Base-by-base conservation (phyloP, 2,329 filamentous ascomycete genomes). In the Bipolaris sorokiniana region DNA sequence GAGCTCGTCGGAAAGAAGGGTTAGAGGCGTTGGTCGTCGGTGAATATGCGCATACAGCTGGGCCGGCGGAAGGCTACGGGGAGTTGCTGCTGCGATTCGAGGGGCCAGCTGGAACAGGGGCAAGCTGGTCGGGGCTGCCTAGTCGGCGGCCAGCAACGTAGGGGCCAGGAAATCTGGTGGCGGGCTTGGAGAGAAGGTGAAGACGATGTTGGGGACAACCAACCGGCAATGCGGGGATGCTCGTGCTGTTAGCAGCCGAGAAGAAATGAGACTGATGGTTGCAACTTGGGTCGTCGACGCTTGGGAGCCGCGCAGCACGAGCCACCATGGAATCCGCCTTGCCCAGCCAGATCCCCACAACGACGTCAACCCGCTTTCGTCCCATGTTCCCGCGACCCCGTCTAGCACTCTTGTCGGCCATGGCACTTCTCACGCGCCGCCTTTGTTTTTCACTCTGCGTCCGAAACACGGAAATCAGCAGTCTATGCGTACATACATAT, bases 31-130 rank as follows among this genome's bases (percentile, higher is more conserved):
- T 48, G 63, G 56, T 34, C 49, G 56, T 47, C 59, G 48, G 56
- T 33, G 49, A 49, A 58, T 61, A 58, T 65, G 62, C 65, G 70
- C 70, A 73, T 70, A 68, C n/a, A 61, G 66, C 67, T 68, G 57
- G 58, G 66, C 61, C 65, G 67, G 65, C 61, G 66, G 68, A 67
- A 57, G 54, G 45, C 53, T 53, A 63, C 58, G 65, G 66, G 63
- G 58, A 31, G 59, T 44, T 59, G 59, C 51, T 59, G 66, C 51
- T 61, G 62, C 45, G 54, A 51, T 58, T 64, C 63, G 67, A 67
- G 67, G 68, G 64, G 69, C 54, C 62, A 59, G 61, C 60, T 53
- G 53, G 38, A 45, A 45, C 42, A 63, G 61, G 58, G 51, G 61
- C 56, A 37, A 51, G 51, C 48, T 60, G 57, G 46, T 48, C 26